Base-by-base conservation (phyloP, 805 yeast species). In the Zygotorulaspora florentina region DNA sequence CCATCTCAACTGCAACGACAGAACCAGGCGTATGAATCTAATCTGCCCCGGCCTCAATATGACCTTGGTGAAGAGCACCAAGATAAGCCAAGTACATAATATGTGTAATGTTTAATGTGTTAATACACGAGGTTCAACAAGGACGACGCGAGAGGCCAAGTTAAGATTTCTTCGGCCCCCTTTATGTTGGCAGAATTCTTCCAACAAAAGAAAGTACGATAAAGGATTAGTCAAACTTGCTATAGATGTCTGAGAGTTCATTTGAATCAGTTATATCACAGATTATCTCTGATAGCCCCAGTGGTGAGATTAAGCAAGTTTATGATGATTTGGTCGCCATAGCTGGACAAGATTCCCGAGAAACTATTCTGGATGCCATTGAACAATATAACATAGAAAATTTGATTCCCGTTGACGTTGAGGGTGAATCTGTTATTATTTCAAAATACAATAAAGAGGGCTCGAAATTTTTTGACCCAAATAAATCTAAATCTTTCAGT, bases 391-490 rank as follows among this genome's bases (percentile, higher is more conserved):
- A 76, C 52, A 52, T 71, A 17, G 61, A 61, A n/a, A 69, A 72
- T 41, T 58, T 62, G 36, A 58, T 64, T 12, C 59, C 69, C 2
- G 67, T 71, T 37, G 58, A 56, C 12, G 60, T 67, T 15, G 54
- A 64, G 10, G 65, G 65, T 8, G 58, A 67, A 34, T 53, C 66
- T 7, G 65, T 73, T 0, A 65, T 81, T 3, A 51, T 81, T 11
- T 75, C 83, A 1, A 62, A 71, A 46, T 73, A 68, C 62, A 83
- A 81, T 53, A 67, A 68, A 39, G 56, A 63, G 13, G 78, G 73
- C 1, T 55, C 80, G 12, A 81, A 79, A 56, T 82, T 73, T 53
- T 68, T 73, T 52, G 95, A 86, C 57, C 75, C 73, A 26, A 65
- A 65, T 1, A 66, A 64, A 25, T 71, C 74, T 20, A 61, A 74